These are phyloP conservation scores for Eucalyptus regnans DNA, from an alignment of 345 rosid species.

Conservation along the genomic window DNA sequence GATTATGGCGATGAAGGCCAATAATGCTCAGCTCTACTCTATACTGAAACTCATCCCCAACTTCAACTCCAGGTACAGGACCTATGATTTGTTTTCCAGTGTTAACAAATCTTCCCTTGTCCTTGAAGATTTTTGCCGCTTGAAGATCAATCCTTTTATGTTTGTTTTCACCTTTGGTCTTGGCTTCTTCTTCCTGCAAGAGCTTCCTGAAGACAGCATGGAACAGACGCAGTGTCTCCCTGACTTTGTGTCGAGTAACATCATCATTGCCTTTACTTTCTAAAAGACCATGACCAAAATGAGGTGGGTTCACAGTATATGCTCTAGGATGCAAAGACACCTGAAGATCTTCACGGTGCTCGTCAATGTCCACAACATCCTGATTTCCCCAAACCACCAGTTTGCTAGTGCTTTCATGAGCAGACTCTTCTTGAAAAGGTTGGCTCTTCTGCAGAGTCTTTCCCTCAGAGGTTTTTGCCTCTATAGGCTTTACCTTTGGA, in stretches of 20 bases:
- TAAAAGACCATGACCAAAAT: constrained; percentile 15
- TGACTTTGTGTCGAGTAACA: constrained; percentile 50
- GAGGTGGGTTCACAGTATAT: constrained; percentile 36
- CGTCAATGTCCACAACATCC: neutral
- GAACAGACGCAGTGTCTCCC: constrained; percentile 69
- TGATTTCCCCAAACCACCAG: neutral
- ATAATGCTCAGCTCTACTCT: constrained; percentile 59
- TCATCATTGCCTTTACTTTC: neutral
- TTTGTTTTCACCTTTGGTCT: constrained; percentile 3
- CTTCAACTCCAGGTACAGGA: constrained; percentile 63
- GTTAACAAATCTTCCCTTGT: constrained; percentile 28
- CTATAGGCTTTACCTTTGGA: neutral
- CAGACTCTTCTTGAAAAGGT: neutral
- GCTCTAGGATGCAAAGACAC: neutral
- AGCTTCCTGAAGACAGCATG: constrained; percentile 55
- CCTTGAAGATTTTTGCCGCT: constrained; percentile 55
- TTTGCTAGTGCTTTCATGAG: neutral
- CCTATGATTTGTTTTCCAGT: constrained; percentile 41
- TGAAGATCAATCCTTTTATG: constrained; percentile 40
- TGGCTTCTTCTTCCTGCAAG: constrained; percentile 70
- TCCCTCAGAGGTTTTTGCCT: neutral
- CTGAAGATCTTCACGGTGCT: neutral
- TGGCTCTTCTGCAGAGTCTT: neutral
- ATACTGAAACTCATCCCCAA: constrained; percentile 81
- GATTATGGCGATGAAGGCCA: constrained; percentile 62